A percentile compares a stretch with the other conserved stretches of the same genome.
Evolutionary conservation across 2,329 filamentous ascomycete genomes (phyloP).

Genomic region (Fusarium oligoseptatum): DNA sequence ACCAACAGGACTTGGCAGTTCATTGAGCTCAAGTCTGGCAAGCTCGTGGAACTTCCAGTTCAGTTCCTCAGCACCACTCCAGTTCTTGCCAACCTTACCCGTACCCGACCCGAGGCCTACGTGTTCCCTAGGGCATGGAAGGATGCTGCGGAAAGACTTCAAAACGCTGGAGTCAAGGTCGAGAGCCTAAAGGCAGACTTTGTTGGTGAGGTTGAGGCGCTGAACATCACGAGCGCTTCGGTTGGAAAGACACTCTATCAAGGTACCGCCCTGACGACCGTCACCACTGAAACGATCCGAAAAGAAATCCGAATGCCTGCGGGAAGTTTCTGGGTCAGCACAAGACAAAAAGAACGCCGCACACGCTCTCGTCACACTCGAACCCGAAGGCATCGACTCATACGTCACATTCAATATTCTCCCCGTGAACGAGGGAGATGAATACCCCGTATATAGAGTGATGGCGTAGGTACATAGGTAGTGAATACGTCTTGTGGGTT

Average conservation of each 20-base stretch:
- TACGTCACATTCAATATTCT: constrained; percentile 45
- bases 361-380: constrained; percentile 44
- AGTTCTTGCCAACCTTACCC: constrained; percentile 43
- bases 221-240: constrained; percentile 35
- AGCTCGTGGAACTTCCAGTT: constrained; percentile 39
- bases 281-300: constrained; percentile 31
- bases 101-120: constrained; percentile 45
- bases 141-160: constrained; percentile 42
- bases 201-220: constrained; percentile 40
- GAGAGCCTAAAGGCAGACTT: constrained; percentile 40
- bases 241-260: constrained; percentile 39
- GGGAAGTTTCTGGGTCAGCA: constrained; percentile 45
- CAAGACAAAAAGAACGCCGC: constrained; percentile 45
- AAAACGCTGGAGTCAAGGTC: constrained; percentile 39
- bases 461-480: constrained; percentile 57
- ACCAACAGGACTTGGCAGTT: constrained; percentile 46
- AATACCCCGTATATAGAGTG: constrained; percentile 48
- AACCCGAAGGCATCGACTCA: constrained; percentile 46
- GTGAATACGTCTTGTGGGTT: constrained; percentile 1
- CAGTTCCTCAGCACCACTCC: constrained; percentile 45
- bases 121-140: constrained; percentile 45
- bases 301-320: constrained; percentile 42
- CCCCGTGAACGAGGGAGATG: constrained; percentile 40
- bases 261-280: constrained; percentile 39
- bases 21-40: constrained; percentile 43